Evolutionary conservation across 768 basidiomycete genomes (phyloP), one percentile per base, ranked within the genome.

Genomic region (Dentipellis sp.): DNA sequence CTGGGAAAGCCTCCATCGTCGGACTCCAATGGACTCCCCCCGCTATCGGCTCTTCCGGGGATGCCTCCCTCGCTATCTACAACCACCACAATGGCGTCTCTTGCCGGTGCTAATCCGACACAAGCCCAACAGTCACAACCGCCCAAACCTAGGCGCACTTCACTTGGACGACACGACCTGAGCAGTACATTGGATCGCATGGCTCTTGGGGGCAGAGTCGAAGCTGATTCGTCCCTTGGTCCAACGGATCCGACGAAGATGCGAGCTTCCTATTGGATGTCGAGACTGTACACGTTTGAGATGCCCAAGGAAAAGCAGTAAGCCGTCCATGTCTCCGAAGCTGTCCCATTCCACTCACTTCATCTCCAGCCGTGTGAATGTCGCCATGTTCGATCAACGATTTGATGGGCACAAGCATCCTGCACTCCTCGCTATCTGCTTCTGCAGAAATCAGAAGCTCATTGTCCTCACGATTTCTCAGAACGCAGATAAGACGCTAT

Each of bases 191-290:
- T 87, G 75, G 83, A 88, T 63, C 75, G 83, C 40, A 84, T 87
- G 84, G 81, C 74, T 14, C 71, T 85, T 6, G 81, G 79, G n/a
- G 74, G 75, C 2, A 64, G 72, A 35, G 62, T 71, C 2, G 83
- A 80, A 2, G 59, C 66, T 7, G 81, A 82, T 17, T 55, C 65
- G 1, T 59, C 68, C 12, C 56, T 74, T 1, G 64, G 71, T 10
- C 72, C 77, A 0, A 72, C 75, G 17, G 82, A 84, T 56, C 77
- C 84, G 63, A 81, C 79, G 5, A 75, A 82, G 57, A 84, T 88
- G 81, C 81, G 80, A 53, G 78, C 86, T 1, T 74, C 82, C 0
- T 86, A 81, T 64, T 91, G 89, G 88, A 79, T 85, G 69, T 81
- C 90, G 61, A 75, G 70, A 52, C 59, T 91, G 14, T 67, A 74